A percentile compares a stretch with the other conserved stretches of the same genome.
phyloP scores from a whole-genome alignment of 257 asterid genomes.

The Solanum habrochaites region DNA sequence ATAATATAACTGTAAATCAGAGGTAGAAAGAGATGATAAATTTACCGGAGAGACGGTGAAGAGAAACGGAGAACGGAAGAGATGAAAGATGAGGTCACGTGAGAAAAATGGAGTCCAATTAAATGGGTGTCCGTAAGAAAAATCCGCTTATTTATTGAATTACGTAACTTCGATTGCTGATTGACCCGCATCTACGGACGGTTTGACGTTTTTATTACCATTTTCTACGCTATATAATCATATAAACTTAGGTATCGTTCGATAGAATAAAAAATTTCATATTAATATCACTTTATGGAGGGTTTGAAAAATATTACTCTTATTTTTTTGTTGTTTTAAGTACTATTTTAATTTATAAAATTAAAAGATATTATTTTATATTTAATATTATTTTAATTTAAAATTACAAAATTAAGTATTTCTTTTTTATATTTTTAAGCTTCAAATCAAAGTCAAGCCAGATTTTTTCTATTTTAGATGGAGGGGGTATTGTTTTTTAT shows the following conservation, averaged over 20 bases:
- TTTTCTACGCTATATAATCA: background rate
- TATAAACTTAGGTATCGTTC: no score
- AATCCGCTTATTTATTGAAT: background rate
- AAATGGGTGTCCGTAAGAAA: background rate
- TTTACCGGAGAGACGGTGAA: background rate
- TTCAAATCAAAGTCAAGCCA: background rate
- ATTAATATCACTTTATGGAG: no score
- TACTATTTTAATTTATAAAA: no score
- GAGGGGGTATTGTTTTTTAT: background rate
- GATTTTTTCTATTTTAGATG: no score
- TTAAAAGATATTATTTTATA: no score
- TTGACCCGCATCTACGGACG: background rate
- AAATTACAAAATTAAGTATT: no score
- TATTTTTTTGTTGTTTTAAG: no score
- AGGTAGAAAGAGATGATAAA: background rate
- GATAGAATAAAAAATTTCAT: no score
- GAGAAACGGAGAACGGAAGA: background rate
- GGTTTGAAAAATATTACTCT: background rate
- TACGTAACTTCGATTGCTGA: background rate
- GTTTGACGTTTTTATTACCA: background rate
- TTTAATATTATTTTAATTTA: no score
- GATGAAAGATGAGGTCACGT: background rate
- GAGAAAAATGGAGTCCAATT: background rate
- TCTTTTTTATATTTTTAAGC: no score
- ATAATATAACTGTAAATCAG: background rate